phyloP scores from a whole-genome alignment of 176 grass and related monocot species.

The Ananas comosus region DNA sequence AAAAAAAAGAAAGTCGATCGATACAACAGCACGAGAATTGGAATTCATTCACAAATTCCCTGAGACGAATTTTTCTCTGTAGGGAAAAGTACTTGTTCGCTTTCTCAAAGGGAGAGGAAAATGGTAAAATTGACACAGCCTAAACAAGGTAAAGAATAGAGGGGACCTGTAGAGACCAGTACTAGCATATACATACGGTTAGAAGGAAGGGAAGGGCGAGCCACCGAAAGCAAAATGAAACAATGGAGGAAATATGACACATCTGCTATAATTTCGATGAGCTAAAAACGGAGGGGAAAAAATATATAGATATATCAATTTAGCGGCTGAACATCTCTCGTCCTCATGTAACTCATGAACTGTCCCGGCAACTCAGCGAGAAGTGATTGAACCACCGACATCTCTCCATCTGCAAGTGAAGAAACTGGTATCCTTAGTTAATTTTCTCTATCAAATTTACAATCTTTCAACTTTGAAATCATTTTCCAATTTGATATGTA shows the following conservation, averaged over 20 bases:
- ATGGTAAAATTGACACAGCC: too few species aligned
- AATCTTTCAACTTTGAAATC: slow-evolving; percentile 2
- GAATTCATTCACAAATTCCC: too few species aligned
- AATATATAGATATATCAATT: slow-evolving; percentile 33
- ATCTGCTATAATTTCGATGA: neutral
- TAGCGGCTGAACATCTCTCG: slow-evolving; percentile 53
- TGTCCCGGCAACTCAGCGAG: slow-evolving; percentile 94
- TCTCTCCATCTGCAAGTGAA: slow-evolving; percentile 44
- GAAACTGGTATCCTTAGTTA: slow-evolving; percentile 14
- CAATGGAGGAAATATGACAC: neutral
- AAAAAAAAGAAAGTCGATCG: too few species aligned
- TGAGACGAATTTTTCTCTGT: too few species aligned
- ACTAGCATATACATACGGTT: too few species aligned
- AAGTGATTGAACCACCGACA: slow-evolving; percentile 73
- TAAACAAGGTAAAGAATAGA: too few species aligned
- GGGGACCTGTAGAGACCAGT: too few species aligned
- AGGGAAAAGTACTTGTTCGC: too few species aligned
- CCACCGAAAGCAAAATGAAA: neutral
- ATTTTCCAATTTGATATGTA: neutral
- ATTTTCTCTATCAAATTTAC: slow-evolving; percentile 5
- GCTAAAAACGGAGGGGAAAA: neutral
- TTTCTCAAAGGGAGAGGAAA: too few species aligned
- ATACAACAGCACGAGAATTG: too few species aligned
- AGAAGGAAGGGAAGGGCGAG: too few species aligned
- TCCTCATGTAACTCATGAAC: slow-evolving; percentile 96